Evolutionary conservation across 495 filamentous ascomycete species (phyloP).

Genomic region (Sabuloglossum arenarium): DNA sequence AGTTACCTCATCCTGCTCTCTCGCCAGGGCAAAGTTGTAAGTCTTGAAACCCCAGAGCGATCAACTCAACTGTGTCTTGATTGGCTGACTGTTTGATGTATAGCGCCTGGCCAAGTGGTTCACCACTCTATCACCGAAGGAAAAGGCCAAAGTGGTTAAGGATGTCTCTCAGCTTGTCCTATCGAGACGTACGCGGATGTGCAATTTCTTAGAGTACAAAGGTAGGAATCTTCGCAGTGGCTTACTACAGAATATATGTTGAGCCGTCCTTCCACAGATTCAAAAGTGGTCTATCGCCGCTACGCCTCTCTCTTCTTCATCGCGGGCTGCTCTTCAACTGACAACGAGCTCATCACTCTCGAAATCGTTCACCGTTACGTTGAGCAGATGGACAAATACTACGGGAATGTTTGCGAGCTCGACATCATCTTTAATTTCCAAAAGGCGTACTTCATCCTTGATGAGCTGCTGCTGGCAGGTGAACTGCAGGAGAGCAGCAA

Average conservation of each 20-base stretch:
- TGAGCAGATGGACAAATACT: slow-evolving; percentile 99
- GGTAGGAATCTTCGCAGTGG: slow-evolving; percentile 24
- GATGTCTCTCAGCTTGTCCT: slow-evolving; percentile 97
- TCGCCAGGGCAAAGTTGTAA: slow-evolving; percentile 95
- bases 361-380: slow-evolving; percentile 98
- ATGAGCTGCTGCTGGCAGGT: slow-evolving; percentile 85
- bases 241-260: not conserved
- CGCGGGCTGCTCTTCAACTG: slow-evolving; percentile 78
- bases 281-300: slow-evolving; percentile 93
- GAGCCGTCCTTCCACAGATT: slow-evolving; percentile 33
- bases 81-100: slow-evolving; percentile 15
- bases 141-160: slow-evolving; percentile 99
- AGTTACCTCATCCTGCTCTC: slow-evolving; percentile 97
- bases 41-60: slow-evolving; percentile 18
- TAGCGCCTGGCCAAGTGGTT: slow-evolving; percentile 99
- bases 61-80: slow-evolving; percentile 1
- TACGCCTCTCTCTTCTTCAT: slow-evolving; percentile 99
- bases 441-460: slow-evolving; percentile 97
- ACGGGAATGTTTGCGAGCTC: slow-evolving; percentile 98
- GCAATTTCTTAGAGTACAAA: slow-evolving; percentile 99
- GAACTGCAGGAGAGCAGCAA: slow-evolving; percentile 99
- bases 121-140: slow-evolving; percentile 89
- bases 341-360: slow-evolving; percentile 95
- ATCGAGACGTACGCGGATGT: slow-evolving; percentile 90
- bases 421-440: slow-evolving; percentile 99